Evolutionary conservation across 2,329 filamentous ascomycete genomes (phyloP), one percentile per base, ranked within the genome.

Genomic region (Rutstroemia sp.): DNA sequence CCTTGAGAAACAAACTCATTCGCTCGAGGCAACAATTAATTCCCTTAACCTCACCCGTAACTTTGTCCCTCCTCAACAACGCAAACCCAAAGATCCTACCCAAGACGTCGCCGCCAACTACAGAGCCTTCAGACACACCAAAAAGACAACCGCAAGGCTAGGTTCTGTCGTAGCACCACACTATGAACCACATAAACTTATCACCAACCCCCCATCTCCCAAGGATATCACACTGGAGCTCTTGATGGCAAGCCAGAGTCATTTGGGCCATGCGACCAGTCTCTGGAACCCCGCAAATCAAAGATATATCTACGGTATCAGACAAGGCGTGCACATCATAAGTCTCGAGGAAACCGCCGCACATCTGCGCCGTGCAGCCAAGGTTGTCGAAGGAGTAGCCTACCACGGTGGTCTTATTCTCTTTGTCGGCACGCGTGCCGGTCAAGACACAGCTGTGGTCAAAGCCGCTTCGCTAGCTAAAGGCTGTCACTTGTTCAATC

Each of bases 211-310:
- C 3, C 91, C 91, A 1, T 74, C 74, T 40, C 86, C 90, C 23
- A 78, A 86, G 69, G 88, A 96, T 67, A 81, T 97, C 59, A 92
- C 91, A 48, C 83, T 99, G 58, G 92, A 96, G 76, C 80, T 96
- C 60, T 82, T 99, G 60, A 86, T 96, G 77, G 89, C 91, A 47
- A 84, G 87, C 34, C 90, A 95, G 74, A 83, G 84, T 54, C 91
- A 96, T 73, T 84, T 97, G 72, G 94, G 94, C 61, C 94, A 99
- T 74, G 82, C 88, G 67, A 92, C 88, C 0, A 89, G 89, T 60
- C 80, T 92, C 50, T 99, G 94, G 94, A 95, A 99, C 73, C 92
- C 94, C 10, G 86, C 84, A 52, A 99, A 97, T 75, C 86, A 91
- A 62, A 83, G 88, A 63, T 97, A 97, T 75, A 97, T 99, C 70